Percentiles rank a stretch among this genome's conserved stretches.
These are phyloP conservation scores for Friedmanniomyces endolithicus DNA, from an alignment of 495 filamentous ascomycete species.

Conservation along the genomic window DNA sequence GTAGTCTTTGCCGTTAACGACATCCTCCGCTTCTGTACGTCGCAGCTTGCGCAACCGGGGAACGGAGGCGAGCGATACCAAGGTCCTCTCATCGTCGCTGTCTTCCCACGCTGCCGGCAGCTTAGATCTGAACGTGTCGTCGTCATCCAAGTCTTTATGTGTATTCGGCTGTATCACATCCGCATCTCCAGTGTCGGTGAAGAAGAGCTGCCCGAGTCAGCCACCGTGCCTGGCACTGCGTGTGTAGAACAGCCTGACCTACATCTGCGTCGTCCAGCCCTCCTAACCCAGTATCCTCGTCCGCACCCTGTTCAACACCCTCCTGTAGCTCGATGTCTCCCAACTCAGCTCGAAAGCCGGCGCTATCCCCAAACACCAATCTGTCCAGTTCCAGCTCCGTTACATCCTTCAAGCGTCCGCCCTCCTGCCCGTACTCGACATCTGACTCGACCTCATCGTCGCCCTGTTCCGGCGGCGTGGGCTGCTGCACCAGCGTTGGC, in stretches of 20 bases:
- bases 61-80: constrained; percentile 64
- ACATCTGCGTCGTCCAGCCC: constrained; percentile 54
- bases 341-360: constrained; percentile 63
- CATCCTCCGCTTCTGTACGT: constrained; percentile 64
- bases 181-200: constrained; percentile 51
- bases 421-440: constrained; percentile 5
- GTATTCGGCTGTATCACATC: constrained; percentile 25
- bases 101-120: constrained; percentile 70
- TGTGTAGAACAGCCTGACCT: constrained; percentile 22
- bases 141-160: constrained; percentile 18
- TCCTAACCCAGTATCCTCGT: constrained; percentile 29
- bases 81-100: constrained; percentile 83
- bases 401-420: constrained; percentile 52
- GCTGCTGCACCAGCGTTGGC: constrained; percentile 6
- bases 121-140: constrained; percentile 30
- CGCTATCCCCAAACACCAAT: constrained; percentile 72
- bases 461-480: constrained; percentile 7
- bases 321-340: constrained; percentile 29
- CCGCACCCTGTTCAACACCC: constrained; percentile 27
- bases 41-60: constrained; percentile 69
- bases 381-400: constrained; percentile 74
- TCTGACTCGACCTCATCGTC: constrained; percentile 15
- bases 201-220: constrained; percentile 48
- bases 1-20: constrained; percentile 79
- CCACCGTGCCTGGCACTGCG: neutral